Evolutionary conservation across 768 basidiomycete species (phyloP).

Genomic region (Dioszegia hungarica): DNA sequence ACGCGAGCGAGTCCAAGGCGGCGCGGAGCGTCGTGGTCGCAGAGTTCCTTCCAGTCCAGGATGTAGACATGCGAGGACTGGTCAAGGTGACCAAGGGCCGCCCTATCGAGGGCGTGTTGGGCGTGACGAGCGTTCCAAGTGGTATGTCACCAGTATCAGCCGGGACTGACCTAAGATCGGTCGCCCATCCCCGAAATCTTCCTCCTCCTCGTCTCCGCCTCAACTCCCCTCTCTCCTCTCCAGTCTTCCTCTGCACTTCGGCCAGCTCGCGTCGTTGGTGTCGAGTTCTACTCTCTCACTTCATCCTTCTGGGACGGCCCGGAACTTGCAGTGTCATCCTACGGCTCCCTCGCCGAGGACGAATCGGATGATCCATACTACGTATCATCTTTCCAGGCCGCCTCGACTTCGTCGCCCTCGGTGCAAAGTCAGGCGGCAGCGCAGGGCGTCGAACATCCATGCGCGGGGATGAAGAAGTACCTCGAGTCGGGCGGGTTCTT

Average conservation of each 20-base stretch:
- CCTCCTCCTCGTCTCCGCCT: slow-evolving; percentile 71
- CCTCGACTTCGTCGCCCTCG: slow-evolving; percentile 47
- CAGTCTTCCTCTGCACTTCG: slow-evolving; percentile 62
- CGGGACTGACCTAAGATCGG: slow-evolving; percentile 20
- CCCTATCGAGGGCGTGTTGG: slow-evolving; percentile 73
- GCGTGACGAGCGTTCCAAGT: slow-evolving; percentile 52
- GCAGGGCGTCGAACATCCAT: slow-evolving; percentile 73
- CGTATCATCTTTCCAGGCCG: slow-evolving; percentile 8
- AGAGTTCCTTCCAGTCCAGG: slow-evolving; percentile 70
- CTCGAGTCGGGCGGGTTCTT: slow-evolving; percentile 90
- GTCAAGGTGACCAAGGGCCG: slow-evolving; percentile 66
- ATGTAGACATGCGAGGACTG: slow-evolving; percentile 64
- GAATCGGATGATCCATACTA: slow-evolving; percentile 25
- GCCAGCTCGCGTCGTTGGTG: slow-evolving; percentile 67
- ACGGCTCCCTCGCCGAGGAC: slow-evolving; percentile 6
- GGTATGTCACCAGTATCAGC: slow-evolving; percentile 24
- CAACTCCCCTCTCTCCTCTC: slow-evolving; percentile 60
- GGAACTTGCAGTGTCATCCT: slow-evolving; percentile 13
- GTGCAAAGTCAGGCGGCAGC: slow-evolving; percentile 37
- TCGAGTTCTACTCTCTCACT: slow-evolving; percentile 81
- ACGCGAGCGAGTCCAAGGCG: slow-evolving; percentile 29
- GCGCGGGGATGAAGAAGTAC: slow-evolving; percentile 80
- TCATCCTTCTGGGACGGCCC: slow-evolving; percentile 78
- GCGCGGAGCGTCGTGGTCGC: slow-evolving; percentile 59
- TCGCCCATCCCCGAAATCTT: slow-evolving; percentile 56